Evolutionary conservation across 768 basidiomycete species (phyloP), one percentile per base, ranked within the genome.

Genomic region (Hemileccinum impolitum): DNA sequence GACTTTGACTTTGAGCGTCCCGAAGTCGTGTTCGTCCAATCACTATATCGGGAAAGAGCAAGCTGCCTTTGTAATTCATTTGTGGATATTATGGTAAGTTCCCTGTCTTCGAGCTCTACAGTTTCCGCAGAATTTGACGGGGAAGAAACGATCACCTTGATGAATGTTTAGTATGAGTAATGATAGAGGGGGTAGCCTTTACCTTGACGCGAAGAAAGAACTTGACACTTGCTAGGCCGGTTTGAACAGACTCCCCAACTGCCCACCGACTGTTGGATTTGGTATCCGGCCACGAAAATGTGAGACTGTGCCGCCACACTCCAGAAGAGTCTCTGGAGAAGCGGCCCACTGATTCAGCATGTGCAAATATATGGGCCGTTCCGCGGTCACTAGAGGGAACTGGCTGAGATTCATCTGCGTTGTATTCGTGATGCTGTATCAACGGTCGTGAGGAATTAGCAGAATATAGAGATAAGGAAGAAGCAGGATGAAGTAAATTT

Each of bases 161-260:
- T 51, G 42, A 44, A 52, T 32, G 44, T 51, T 55, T 45, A 66
- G 51, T 36, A 40, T 23, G 36, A 13, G 26, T 35, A 34, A 59
- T 45, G 48, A 40, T 39, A 45, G 32, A 45, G 45, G 12, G 50
- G 36, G 55, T 57, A 15, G n/a, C 1, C n/a, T 39, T 56, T 48
- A 88, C 84, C 78, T 87, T 87, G 55, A 84, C 73, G 39, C 81
- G 79, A 56, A 85, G 70, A 64, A 84, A 82, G 65, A 88, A 93
- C 62, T 77, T 78, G 45, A 90, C 78, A 45, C 78, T 76, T 13
- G 78, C 81, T 56, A 85, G 65, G 43, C 79, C 74, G 36, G 84
- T 84, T 54, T 76, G 72, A 56, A 89, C 78, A 23, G 86, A 85
- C 72, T 90, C 88, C 11, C 90, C 90, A 48, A 87, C 77, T 9